Evolutionary conservation across 2,329 filamentous ascomycete species (phyloP), one percentile per base, ranked within the genome.

Genomic region (Furcasterigmium sp.): DNA sequence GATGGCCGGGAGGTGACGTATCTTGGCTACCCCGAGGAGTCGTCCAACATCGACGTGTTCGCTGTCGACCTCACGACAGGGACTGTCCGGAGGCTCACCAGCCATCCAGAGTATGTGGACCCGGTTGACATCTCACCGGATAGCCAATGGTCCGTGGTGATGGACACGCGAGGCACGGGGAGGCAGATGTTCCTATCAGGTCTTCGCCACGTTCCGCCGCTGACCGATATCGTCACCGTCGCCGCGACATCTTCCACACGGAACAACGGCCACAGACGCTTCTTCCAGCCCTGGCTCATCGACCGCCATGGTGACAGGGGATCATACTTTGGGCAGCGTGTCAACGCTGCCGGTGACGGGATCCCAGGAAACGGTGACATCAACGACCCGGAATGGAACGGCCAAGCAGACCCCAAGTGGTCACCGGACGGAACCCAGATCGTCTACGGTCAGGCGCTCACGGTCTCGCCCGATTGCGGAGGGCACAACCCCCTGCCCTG

Each of bases 331-430:
- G 67, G 68, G 5, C 65, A 65, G 46, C 52, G 54, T 36, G 46
- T 69, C 46, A 70, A 71, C 39, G 57, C 47, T 0, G 63, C 46
- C 3, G 58, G 58, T 5, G 50, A 58, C 34, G 56, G 53, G 4
- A 8, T 41, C 2, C 44, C 41, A 1, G 58, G 46, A 5, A 47
- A 44, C 8, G 65, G 63, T 0, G 59, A 48, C 23, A 44, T 66
- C 13, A 62, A 67, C 39, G 65, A 70, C 38, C 62, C 67, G 0
- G 56, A 67, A 8, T 71, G 69, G 68, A 71, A 71, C 45, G 67
- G 56, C 4, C 51, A 52, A 4, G 69, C 68, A 7, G 68, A 71
- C 46, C 69, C 65, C 2, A 56, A 51, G 7, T 68, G 56, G 42
- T 64, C 61, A 8, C 51, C 50, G 2, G 68, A 71, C 45, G 61